phyloP scores from a whole-genome alignment of 192 early-diverging fungal species.

The Phlyctochytrium planicorne region DNA sequence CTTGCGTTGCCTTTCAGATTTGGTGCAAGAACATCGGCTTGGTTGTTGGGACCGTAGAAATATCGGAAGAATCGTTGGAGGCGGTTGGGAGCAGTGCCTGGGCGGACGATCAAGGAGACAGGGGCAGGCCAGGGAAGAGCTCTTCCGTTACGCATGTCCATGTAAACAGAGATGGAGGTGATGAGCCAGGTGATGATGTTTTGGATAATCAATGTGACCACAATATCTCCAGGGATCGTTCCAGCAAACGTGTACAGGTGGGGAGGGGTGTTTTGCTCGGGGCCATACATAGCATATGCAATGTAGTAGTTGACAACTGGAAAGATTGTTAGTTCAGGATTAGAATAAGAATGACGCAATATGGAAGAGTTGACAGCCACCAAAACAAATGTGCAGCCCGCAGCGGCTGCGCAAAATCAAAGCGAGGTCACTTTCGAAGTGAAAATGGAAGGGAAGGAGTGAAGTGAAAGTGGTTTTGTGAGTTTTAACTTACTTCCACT shows the following conservation, averaged over 20 bases:
- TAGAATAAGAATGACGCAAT: too few relatives aligned
- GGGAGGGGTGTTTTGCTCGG: background rate
- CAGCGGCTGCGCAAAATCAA: background rate
- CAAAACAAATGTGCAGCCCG: too few relatives aligned
- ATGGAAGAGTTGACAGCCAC: too few relatives aligned
- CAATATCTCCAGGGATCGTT: slow-evolving; percentile 4
- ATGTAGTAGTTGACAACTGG: background rate
- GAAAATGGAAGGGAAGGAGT: too few relatives aligned
- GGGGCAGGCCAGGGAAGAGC: slow-evolving; percentile 1
- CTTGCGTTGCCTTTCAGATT: background rate
- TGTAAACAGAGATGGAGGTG: background rate
- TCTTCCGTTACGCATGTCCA: background rate
- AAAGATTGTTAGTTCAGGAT: slow-evolving; percentile 54
- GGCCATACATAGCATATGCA: background rate
- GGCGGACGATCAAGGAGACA: background rate
- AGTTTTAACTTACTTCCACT: background rate
- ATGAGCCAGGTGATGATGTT: slow-evolving; percentile 3
- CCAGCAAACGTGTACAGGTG: background rate
- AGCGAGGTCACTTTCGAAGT: too few relatives aligned
- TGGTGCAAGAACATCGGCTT: slow-evolving; percentile 2
- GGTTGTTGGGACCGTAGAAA: background rate
- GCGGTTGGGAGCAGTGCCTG: background rate
- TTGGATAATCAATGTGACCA: slow-evolving; percentile 6
- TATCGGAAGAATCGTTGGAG: background rate
- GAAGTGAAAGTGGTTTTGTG: too few relatives aligned